Evolutionary conservation across 495 filamentous ascomycete genomes (phyloP), one percentile per base, ranked within the genome.

Genomic region (Glarea lozoyensis): DNA sequence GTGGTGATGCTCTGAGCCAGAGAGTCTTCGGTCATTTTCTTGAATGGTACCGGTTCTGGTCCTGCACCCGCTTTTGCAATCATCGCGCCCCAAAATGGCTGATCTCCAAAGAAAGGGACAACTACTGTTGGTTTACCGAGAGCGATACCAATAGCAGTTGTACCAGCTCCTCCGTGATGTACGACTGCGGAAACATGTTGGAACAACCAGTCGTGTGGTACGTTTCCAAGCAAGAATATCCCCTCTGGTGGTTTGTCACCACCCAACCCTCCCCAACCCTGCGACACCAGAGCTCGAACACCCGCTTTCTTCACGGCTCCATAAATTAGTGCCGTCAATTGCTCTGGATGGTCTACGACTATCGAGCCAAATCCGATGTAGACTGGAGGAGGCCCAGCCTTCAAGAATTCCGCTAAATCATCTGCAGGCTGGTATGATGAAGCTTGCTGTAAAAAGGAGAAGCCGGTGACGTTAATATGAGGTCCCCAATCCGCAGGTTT

Each of bases 361-460:
- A 90, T 88, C 2, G 79, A 85, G 0, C 85, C 85, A 49, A 90
- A 88, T 0, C 85, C 85, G 37, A 88, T 83, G 49, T 90, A 90
- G 1, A 88, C 71, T 0, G 86, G 86, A 6, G 79, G 74, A 10
- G 83, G 75, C 0, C 81, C 82, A 1, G 69, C 65, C 3, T 70
- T 65, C 0, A 92, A 68, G 43, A 88, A 92, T 3, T 58, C 65
- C 0, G 58, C 58, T 7, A 92, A 66, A 12, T 79, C 77, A 2
- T 68, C 64, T 0, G 75, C 66, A 0, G 85, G 86, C 0, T 63
- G 70, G 51, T 79, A 89, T 18, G 66, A 60, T 6, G 72, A 68
- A 4, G 80, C 75, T 10, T 77, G 59, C 5, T 76, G 65, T 4
- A 86, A 66, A 51, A 88, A 88, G 43, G 74, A 79, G 55, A 88